phyloP scores from a whole-genome alignment of 23 red algal species.

The Pyropia yezoensis region DNA sequence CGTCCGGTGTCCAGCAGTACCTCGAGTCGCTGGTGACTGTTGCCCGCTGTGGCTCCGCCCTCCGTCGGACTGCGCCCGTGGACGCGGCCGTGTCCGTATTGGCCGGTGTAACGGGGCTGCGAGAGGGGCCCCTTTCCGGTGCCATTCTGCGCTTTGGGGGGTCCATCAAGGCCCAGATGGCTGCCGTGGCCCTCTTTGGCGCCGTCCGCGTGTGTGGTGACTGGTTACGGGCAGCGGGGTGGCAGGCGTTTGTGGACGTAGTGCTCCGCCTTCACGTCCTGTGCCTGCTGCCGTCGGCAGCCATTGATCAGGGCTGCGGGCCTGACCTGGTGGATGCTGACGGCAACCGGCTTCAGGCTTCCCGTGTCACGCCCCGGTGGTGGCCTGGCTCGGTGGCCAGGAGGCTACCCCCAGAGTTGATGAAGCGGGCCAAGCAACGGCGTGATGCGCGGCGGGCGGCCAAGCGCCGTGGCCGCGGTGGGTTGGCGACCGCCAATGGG shows the following conservation, averaged over 20 bases:
- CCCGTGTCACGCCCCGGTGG: constrained; percentile 46
- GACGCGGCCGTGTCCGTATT: constrained; percentile 61
- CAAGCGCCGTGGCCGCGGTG: constrained; percentile 14
- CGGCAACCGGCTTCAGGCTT: constrained; percentile 3
- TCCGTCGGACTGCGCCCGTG: constrained; percentile 31
- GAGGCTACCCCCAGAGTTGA: neutral
- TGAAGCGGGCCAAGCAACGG: neutral
- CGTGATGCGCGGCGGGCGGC: neutral
- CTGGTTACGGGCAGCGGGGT: constrained; percentile 49
- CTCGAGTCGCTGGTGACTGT: constrained; percentile 61
- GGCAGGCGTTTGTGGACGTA: constrained; percentile 46
- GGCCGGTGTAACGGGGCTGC: constrained; percentile 35
- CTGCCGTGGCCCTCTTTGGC: constrained; percentile 68
- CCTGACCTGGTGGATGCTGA: constrained; percentile 29
- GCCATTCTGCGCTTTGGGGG: constrained; percentile 65
- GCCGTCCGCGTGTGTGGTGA: constrained; percentile 71
- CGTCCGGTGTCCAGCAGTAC: constrained; percentile 58
- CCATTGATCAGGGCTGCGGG: constrained; percentile 57
- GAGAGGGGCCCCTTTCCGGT: constrained; percentile 41
- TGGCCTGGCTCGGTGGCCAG: constrained; percentile 41
- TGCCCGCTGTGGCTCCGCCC: constrained; percentile 44
- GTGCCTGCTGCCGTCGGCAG: constrained; percentile 25
- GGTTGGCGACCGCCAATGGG: constrained; percentile 16
- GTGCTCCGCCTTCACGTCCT: constrained; percentile 60
- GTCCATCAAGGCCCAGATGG: constrained; percentile 82